Evolutionary conservation across 2,329 filamentous ascomycete species (phyloP), one percentile per base, ranked within the genome.

Genomic region (Stagonosporopsis chrysanthemi): DNA sequence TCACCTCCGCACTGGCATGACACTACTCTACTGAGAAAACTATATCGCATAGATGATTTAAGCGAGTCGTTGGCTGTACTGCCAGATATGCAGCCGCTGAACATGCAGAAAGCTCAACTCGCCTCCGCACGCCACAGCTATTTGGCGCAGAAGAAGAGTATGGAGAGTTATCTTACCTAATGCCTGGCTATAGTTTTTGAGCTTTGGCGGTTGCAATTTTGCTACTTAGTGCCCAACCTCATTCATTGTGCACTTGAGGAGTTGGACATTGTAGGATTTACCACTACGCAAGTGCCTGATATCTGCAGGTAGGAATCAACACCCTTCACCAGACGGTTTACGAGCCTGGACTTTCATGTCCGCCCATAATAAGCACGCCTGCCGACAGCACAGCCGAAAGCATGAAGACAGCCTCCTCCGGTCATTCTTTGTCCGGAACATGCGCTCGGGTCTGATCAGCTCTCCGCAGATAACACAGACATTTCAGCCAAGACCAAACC

Each of bases 381-480:
- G 14, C 38, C 15, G 29, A 8, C 9, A 15, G 17, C 11, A 24
- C 28, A 39, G 19, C 19, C 26, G 28, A 22, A 28, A 33, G 31
- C 31, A 15, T 33, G 15, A 33, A 12, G 17, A 24, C 7, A 22
- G 19, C 6, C 2, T 31, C 28, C 15, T 23, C 22, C 44, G 38
- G 43, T 48, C 23, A 38, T 38, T 48, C 36, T 47, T 47, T 42
- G 24, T 36, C 51, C 50, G 50, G 17, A 6, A 15, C 35, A 35
- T 9, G 17, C 49, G 9, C 7, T 19, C 2, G 8, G 1, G 1
- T 17, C 23, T 29, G 22, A 33, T 14, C 4, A 17, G 6, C 14
- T 36, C 6, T 36, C 26, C 22, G 23, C 15, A 28, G 24, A 28
- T 26, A 6, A 29, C 26, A 41, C 29, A 42, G 23, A 42, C 22